Evolutionary conservation across 805 yeast genomes (phyloP).

Genomic region (Saccharomyces eubayanus): DNA sequence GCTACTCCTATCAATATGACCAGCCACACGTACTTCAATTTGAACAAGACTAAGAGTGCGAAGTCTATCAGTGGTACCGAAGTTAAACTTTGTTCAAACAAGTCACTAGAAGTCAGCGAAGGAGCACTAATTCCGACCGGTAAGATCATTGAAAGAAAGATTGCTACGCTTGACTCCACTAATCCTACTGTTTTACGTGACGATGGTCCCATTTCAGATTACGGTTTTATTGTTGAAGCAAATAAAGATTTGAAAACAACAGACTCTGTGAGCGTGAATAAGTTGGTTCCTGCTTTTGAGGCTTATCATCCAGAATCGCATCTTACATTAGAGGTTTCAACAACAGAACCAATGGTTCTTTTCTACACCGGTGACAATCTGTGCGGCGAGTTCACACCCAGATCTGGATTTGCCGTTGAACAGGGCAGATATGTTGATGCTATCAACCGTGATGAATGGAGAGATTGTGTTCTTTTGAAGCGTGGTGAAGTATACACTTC

Average conservation of each 20-base stretch:
- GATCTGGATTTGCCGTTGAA: conserved; percentile 54
- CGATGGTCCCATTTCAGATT: conserved; percentile 34
- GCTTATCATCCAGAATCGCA: conserved; percentile 41
- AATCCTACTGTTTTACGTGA: conserved; percentile 25
- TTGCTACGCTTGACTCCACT: conserved; percentile 20
- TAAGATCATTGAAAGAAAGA: conserved; percentile 22
- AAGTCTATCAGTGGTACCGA: conserved; percentile 34
- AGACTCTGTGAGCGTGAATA: conserved; percentile 39
- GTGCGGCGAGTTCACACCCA: conserved; percentile 31
- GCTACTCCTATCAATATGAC: conserved; percentile 50
- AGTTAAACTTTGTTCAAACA: conserved; percentile 33
- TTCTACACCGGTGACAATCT: conserved; percentile 54
- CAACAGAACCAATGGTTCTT: conserved; percentile 63
- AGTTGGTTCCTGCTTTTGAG: conserved; percentile 33
- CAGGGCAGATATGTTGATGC: conserved; percentile 55
- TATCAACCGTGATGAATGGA: conserved; percentile 40
- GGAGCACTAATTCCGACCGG: conserved; percentile 41
- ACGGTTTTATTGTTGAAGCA: conserved; percentile 39
- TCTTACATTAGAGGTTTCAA: conserved; percentile 35
- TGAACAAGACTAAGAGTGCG: conserved; percentile 29
- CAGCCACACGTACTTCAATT: conserved; percentile 56
- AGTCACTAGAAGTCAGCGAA: conserved; percentile 37
- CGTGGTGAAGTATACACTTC: conserved; percentile 50
- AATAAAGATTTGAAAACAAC: conserved; percentile 17
- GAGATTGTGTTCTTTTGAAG: conserved; percentile 38